Percentiles rank a stretch among this genome's conserved stretches.
Evolutionary conservation across 306 rosid genomes (phyloP).

Genomic region (Rosa multiflora): DNA sequence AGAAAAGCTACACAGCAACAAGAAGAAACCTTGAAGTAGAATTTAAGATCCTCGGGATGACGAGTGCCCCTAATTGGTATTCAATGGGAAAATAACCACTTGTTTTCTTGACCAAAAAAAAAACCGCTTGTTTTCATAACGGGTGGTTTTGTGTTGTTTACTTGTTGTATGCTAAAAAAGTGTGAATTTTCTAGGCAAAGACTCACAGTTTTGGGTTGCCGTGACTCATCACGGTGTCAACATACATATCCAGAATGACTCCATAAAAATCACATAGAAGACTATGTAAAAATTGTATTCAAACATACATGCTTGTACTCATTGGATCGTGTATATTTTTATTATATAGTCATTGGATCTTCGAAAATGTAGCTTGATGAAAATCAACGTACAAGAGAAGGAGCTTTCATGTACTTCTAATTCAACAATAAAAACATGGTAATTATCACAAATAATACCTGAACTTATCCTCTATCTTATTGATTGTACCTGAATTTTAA

Average conservation of each 20-base stretch:
- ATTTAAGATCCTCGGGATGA: conserved; percentile 17
- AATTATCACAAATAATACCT: too few species aligned
- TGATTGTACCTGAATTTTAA: too few species aligned
- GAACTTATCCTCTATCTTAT: too few species aligned
- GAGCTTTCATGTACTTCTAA: neutral
- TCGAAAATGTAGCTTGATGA: neutral
- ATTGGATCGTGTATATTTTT: neutral
- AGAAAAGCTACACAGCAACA: conserved; percentile 38
- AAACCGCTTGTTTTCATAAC: neutral
- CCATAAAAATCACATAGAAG: neutral
- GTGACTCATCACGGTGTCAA: neutral
- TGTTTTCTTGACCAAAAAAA: neutral
- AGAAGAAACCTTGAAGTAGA: conserved; percentile 29
- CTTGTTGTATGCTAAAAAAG: neutral
- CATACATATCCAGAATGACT: neutral
- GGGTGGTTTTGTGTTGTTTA: neutral
- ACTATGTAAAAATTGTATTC: neutral
- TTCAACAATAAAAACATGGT: too few species aligned
- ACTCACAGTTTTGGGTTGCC: neutral
- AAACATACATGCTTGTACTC: neutral
- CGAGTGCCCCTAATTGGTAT: neutral
- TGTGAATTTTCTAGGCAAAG: neutral
- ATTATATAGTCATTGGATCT: neutral
- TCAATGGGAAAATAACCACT: neutral
- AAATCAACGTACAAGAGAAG: neutral